Evolutionary conservation across 352 stramenopile species (phyloP).

Genomic region (Phytophthora foliorum): DNA sequence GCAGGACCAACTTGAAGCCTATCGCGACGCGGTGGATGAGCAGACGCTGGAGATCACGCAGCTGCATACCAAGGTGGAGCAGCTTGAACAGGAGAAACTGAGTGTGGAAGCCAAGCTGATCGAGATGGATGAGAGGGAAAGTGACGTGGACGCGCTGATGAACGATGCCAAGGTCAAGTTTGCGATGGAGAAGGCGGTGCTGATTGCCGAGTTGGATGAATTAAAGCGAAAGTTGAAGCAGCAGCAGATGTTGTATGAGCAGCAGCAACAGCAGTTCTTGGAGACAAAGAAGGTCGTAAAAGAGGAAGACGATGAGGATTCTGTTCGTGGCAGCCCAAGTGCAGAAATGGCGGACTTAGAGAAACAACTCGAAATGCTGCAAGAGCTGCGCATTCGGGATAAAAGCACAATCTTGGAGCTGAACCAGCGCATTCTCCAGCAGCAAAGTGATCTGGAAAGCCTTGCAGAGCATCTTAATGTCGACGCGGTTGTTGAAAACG

Average conservation of each 20-base stretch:
- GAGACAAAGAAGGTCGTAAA: slow-evolving; percentile 8
- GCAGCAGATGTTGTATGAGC: slow-evolving; percentile 43
- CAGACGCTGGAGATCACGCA: slow-evolving; percentile 75
- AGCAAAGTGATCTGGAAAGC: slow-evolving; percentile 69
- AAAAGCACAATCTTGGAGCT: slow-evolving; percentile 68
- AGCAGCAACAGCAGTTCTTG: slow-evolving; percentile 49
- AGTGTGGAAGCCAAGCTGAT: slow-evolving; percentile 69
- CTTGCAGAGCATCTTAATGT: slow-evolving; percentile 63
- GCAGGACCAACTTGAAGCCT: slow-evolving; percentile 64
- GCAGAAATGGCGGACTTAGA: slow-evolving; percentile 53
- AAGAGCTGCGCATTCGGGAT: slow-evolving; percentile 76
- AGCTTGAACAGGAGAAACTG: slow-evolving; percentile 65
- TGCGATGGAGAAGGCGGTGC: slow-evolving; percentile 64
- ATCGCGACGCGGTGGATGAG: slow-evolving; percentile 67
- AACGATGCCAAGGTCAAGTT: slow-evolving; percentile 55
- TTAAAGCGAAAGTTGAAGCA: slow-evolving; percentile 53
- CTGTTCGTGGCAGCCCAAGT: slow-evolving; percentile 10
- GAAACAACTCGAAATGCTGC: slow-evolving; percentile 66
- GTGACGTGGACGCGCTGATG: slow-evolving; percentile 62
- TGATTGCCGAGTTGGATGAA: slow-evolving; percentile 54
- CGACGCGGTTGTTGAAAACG: slow-evolving; percentile 41
- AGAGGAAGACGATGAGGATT: slow-evolving; percentile 13
- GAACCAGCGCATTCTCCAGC: slow-evolving; percentile 63
- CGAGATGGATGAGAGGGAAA: slow-evolving; percentile 80
- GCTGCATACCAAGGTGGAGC: slow-evolving; percentile 59